These are phyloP conservation scores for Bassia scoparia DNA, from an alignment of 148 eudicot genomes.

Conservation along the genomic window DNA sequence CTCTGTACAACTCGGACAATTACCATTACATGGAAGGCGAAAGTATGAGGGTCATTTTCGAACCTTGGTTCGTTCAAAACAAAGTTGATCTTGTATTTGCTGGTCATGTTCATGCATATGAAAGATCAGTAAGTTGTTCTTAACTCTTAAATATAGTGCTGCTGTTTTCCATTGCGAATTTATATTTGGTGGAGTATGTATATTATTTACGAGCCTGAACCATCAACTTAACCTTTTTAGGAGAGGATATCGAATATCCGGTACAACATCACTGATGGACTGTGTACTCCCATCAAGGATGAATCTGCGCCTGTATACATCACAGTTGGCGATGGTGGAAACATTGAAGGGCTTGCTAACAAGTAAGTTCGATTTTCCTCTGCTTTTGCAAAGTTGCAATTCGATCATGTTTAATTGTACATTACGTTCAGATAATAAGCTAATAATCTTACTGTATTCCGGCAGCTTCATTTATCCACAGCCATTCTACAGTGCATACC, in stretches of 20 bases:
- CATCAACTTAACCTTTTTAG: slow-evolving; percentile 19
- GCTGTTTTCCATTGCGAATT: too few relatives aligned
- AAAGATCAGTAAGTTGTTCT: slow-evolving; percentile 33
- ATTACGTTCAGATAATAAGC: too few relatives aligned
- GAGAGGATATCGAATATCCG: slow-evolving; percentile 51
- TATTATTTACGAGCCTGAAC: too few relatives aligned
- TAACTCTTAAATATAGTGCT: too few relatives aligned
- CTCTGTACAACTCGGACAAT: slow-evolving; percentile 31
- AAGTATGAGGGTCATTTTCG: slow-evolving; percentile 37
- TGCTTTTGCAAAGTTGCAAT: not conserved
- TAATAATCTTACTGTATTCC: too few relatives aligned
- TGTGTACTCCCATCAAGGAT: slow-evolving; percentile 42
- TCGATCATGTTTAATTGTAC: too few relatives aligned
- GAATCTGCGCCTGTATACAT: slow-evolving; percentile 52
- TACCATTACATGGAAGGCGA: slow-evolving; percentile 44
- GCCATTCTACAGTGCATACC: slow-evolving; percentile 46
- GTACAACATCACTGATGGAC: slow-evolving; percentile 48
- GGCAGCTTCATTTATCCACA: slow-evolving; percentile 41
- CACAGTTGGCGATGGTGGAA: slow-evolving; percentile 63
- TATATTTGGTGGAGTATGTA: too few relatives aligned
- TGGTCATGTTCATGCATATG: slow-evolving; percentile 38
- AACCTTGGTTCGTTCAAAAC: slow-evolving; percentile 31
- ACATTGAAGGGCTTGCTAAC: slow-evolving; percentile 53
- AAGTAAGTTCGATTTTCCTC: slow-evolving; percentile 25
- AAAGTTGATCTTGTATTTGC: slow-evolving; percentile 40